A percentile compares a stretch with the other conserved stretches of the same genome.
Conservation (phyloP, 805 yeast genomes). For the Candida tammaniensis region DNA sequence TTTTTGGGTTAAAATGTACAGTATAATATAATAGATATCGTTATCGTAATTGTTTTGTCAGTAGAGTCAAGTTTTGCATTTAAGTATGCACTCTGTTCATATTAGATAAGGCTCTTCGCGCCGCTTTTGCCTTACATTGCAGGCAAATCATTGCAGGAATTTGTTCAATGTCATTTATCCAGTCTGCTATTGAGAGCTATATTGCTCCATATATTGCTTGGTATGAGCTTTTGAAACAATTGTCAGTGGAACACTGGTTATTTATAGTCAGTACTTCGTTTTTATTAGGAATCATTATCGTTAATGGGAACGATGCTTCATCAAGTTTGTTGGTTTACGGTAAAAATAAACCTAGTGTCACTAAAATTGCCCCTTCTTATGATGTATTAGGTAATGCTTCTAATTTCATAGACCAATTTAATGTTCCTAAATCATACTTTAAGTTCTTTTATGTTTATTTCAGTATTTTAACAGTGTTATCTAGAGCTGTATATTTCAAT, state of each 20-base stretch:
- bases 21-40: not conserved
- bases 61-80: too few species aligned
- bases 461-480: constrained; percentile 13
- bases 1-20: not conserved
- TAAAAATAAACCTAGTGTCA: constrained; percentile 7
- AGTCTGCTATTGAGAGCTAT: not conserved
- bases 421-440: constrained; percentile 65
- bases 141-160: too few species aligned
- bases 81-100: too few species aligned
- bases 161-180: not conserved
- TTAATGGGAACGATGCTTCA: constrained; percentile 7
- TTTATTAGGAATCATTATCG: constrained; percentile 9
- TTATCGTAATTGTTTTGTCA: not conserved
- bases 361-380: not conserved
- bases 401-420: constrained; percentile 22
- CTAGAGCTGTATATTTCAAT: constrained; percentile 3
- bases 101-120: too few species aligned
- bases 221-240: not conserved
- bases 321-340: constrained; percentile 12
- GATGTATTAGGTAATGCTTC: constrained; percentile 2
- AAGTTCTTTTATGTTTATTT: constrained; percentile 58
- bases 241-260: constrained; percentile 10
- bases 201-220: constrained; percentile 4
- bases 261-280: not conserved
- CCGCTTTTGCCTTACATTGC: too few species aligned